Percentiles rank a stretch among this genome's conserved stretches.
Evolutionary conservation across 208 protist genomes (phyloP).

Genomic region (Leishmania guyanensis): DNA sequence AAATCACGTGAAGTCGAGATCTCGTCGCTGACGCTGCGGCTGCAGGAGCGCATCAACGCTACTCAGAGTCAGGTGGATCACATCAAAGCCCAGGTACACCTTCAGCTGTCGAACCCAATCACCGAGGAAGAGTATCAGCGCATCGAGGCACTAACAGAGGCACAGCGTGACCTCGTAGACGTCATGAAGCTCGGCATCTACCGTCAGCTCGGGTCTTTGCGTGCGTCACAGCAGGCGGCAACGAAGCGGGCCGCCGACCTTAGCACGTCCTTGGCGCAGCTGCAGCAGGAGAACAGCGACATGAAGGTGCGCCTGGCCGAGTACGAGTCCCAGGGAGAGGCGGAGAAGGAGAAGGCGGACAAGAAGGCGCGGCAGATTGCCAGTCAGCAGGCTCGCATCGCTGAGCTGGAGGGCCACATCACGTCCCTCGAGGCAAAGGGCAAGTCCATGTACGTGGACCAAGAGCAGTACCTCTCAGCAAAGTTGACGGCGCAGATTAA

Average conservation of each 20-base stretch:
- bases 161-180: constrained; percentile 78
- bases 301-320: constrained; percentile 59
- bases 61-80: constrained; percentile 87
- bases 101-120: constrained; percentile 75
- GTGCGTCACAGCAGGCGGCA: constrained; percentile 55
- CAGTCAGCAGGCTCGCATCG: constrained; percentile 43
- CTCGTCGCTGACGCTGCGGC: constrained; percentile 61
- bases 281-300: constrained; percentile 61
- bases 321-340: constrained; percentile 38
- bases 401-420: constrained; percentile 71
- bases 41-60: constrained; percentile 78
- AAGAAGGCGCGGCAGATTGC: constrained; percentile 40
- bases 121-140: constrained; percentile 74
- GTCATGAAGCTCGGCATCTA: constrained; percentile 86
- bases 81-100: constrained; percentile 75
- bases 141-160: constrained; percentile 67
- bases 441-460: constrained; percentile 57
- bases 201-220: constrained; percentile 67
- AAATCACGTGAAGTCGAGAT: constrained; percentile 83
- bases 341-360: constrained; percentile 37
- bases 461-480: constrained; percentile 83
- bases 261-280: constrained; percentile 36
- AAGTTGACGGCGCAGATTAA: constrained; percentile 83
- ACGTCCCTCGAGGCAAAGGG: constrained; percentile 58
- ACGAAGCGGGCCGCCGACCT: constrained; percentile 63